These are phyloP conservation scores for Aspergillus vadensis DNA, from an alignment of 2,329 filamentous ascomycete species.

Conservation along the genomic window DNA sequence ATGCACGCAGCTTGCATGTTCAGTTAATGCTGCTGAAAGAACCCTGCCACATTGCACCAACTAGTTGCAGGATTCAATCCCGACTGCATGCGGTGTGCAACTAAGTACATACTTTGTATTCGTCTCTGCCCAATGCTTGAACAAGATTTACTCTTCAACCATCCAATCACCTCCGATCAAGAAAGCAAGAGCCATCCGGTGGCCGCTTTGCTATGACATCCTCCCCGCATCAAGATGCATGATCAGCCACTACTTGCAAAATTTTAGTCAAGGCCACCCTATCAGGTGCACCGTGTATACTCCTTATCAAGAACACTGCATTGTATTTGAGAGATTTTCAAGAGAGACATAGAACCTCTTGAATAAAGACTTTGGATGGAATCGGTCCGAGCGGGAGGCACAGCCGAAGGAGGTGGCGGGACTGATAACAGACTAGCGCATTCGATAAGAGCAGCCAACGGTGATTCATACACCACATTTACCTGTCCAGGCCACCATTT, in stretches of 20 bases:
- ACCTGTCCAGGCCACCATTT: neutral
- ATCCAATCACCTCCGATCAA: neutral
- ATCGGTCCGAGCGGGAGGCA: neutral
- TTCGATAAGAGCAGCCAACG: neutral
- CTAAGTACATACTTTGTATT: neutral
- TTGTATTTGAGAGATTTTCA: neutral
- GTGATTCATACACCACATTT: neutral
- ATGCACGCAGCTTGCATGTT: neutral
- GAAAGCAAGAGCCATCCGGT: neutral
- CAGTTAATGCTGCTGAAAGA: neutral
- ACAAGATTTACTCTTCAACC: neutral
- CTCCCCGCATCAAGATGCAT: conserved; percentile 1
- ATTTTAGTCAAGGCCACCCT: neutral
- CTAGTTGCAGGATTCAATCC: neutral
- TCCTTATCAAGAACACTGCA: neutral
- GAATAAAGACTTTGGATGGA: neutral
- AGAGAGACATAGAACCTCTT: neutral
- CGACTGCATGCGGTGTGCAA: neutral
- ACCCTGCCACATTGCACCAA: neutral
- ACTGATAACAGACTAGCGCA: too few species aligned
- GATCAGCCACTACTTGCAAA: neutral
- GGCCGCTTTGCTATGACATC: conserved; percentile 1
- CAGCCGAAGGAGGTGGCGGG: neutral
- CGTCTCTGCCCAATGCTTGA: neutral
- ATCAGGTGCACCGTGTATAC: neutral